These are phyloP conservation scores for Eucalyptus tenuipes DNA, from an alignment of 345 rosid genomes.

Conservation along the genomic window DNA sequence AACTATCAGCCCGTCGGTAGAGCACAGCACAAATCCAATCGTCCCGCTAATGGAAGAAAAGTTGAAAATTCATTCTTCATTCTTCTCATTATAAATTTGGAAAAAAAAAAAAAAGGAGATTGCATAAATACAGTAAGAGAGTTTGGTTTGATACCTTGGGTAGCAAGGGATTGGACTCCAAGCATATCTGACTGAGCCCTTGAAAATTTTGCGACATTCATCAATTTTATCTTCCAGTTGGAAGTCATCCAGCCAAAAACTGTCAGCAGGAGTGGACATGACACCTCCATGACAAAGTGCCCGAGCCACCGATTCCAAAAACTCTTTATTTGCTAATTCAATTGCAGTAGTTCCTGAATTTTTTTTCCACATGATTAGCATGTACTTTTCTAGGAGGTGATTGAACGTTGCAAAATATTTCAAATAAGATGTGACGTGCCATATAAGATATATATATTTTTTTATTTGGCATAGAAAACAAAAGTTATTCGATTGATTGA, in stretches of 20 bases:
- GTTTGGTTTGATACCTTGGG: too few relatives aligned
- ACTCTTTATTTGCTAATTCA: conserved; percentile 76
- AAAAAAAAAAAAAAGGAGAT: too few relatives aligned
- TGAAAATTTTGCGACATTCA: too few relatives aligned
- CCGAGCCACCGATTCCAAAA: conserved; percentile 57
- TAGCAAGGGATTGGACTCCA: too few relatives aligned
- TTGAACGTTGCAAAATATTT: too few relatives aligned
- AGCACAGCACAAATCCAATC: conserved; percentile 93
- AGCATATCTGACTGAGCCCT: too few relatives aligned
- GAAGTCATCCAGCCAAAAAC: conserved; percentile 87
- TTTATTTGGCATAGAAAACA: neutral
- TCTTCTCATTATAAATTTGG: too few relatives aligned
- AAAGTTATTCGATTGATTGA: too few relatives aligned
- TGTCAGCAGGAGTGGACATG: conserved; percentile 73
- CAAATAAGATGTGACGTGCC: too few relatives aligned
- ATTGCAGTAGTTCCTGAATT: neutral
- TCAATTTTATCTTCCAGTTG: conserved; percentile 64
- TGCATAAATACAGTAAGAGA: too few relatives aligned
- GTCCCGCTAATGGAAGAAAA: conserved; percentile 35
- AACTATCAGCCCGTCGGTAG: conserved; percentile 69
- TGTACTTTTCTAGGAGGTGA: neutral
- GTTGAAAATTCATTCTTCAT: too few relatives aligned
- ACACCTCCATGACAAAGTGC: conserved; percentile 95
- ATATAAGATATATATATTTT: neutral
- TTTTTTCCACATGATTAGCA: neutral